Evolutionary conservation across 208 protist species (phyloP).

Genomic region (Leishmania martiniquensis): DNA sequence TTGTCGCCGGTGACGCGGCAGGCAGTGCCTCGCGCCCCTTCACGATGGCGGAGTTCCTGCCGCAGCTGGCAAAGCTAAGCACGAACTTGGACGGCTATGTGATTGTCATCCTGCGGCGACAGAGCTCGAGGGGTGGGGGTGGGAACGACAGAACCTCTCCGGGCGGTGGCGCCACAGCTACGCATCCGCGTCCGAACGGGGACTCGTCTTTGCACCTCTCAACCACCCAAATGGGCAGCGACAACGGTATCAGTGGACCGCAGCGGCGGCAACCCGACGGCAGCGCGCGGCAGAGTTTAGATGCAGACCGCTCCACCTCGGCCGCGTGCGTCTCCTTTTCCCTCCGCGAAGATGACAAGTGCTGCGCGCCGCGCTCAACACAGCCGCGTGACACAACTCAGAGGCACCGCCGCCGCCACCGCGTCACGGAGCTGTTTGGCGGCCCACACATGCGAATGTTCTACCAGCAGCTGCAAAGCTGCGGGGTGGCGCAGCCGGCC

Average conservation of each 20-base stretch:
- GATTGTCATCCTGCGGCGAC: constrained; percentile 25
- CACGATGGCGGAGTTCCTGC: constrained; percentile 21
- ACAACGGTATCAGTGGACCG: not conserved
- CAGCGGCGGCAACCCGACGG: not conserved
- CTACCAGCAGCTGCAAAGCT: constrained; percentile 32
- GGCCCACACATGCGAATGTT: constrained; percentile 27
- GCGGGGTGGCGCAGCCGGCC: constrained; percentile 27
- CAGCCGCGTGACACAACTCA: not conserved
- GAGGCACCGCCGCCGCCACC: constrained; percentile 8
- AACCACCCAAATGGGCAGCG: not conserved
- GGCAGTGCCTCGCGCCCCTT: constrained; percentile 6
- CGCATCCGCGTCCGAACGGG: not conserved
- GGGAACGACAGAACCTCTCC: not conserved
- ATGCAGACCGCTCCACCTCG: not conserved
- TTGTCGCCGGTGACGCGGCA: not conserved
- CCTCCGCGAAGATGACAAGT: not conserved
- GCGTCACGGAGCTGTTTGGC: constrained; percentile 22
- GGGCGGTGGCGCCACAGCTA: not conserved
- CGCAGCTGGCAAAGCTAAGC: constrained; percentile 32
- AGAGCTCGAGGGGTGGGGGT: not conserved
- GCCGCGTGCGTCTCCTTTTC: not conserved
- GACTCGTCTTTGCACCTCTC: not conserved
- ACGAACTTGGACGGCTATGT: constrained; percentile 38
- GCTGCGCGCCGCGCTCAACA: not conserved
- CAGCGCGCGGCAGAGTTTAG: not conserved